Evolutionary conservation across 2,329 filamentous ascomycete genomes (phyloP).

Genomic region (Immersiporthe knoxdaviesiana): DNA sequence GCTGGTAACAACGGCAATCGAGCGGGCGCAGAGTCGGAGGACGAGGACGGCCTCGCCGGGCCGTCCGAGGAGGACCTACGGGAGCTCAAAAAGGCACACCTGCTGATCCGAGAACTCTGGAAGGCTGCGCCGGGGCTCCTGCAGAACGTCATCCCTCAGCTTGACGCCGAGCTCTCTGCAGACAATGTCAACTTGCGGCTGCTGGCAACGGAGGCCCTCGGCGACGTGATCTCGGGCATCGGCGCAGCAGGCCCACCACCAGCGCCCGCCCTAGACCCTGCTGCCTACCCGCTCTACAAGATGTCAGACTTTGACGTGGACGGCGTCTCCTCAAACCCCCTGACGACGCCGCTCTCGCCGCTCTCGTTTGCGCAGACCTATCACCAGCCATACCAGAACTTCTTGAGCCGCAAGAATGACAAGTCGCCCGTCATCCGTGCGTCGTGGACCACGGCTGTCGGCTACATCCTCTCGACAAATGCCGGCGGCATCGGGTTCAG

Average conservation of each 20-base stretch:
- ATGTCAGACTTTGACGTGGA: slow-evolving; percentile 60
- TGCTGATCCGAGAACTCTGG: slow-evolving; percentile 90
- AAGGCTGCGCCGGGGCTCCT: slow-evolving; percentile 85
- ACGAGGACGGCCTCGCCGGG: slow-evolving; percentile 61
- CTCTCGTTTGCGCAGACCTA: slow-evolving; percentile 89
- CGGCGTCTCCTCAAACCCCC: slow-evolving; percentile 59
- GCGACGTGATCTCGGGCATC: slow-evolving; percentile 92
- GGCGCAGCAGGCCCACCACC: slow-evolving; percentile 86
- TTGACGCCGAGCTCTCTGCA: slow-evolving; percentile 88
- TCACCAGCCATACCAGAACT: slow-evolving; percentile 76
- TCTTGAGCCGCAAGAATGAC: slow-evolving; percentile 83
- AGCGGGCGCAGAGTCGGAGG: slow-evolving; percentile 64
- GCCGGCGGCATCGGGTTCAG: slow-evolving; percentile 88
- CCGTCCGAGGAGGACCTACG: slow-evolving; percentile 83
- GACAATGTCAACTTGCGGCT: slow-evolving; percentile 86
- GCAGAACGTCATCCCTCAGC: slow-evolving; percentile 89
- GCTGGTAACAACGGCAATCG: slow-evolving; percentile 60
- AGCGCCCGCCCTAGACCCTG: slow-evolving; percentile 72
- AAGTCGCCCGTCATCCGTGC: slow-evolving; percentile 81
- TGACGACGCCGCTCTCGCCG: slow-evolving; percentile 82
- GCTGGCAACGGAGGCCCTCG: slow-evolving; percentile 90
- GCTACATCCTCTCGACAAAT: slow-evolving; percentile 86
- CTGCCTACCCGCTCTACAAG: slow-evolving; percentile 79
- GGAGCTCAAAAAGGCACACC: slow-evolving; percentile 87
- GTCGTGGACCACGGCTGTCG: slow-evolving; percentile 82